Evolutionary conservation across 2,329 filamentous ascomycete genomes (phyloP).

Genomic region (Xylariaceae sp.): DNA sequence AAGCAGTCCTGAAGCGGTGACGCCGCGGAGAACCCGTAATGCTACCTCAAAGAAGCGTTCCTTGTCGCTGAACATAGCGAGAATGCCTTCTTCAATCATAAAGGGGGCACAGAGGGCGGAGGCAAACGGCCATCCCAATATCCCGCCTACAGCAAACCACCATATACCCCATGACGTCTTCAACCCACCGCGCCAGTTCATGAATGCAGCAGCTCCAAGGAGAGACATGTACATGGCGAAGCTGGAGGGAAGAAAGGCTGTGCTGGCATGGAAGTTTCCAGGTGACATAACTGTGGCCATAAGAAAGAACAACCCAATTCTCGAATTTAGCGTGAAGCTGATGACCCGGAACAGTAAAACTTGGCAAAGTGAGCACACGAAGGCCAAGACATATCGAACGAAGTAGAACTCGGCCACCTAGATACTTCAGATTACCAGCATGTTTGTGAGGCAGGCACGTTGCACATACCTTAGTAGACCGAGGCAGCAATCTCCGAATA

Average conservation of each 20-base stretch:
- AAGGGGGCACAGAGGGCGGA: constrained; percentile 78
- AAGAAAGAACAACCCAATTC: constrained; percentile 82
- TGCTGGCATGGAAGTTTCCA: constrained; percentile 89
- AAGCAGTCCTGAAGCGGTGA: constrained; percentile 61
- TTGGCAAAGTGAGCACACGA: constrained; percentile 76
- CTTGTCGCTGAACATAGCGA: constrained; percentile 48
- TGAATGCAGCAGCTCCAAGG: constrained; percentile 81
- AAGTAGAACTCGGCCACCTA: constrained; percentile 78
- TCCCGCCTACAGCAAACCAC: constrained; percentile 82
- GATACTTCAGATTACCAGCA: constrained; percentile 1
- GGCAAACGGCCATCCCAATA: constrained; percentile 93
- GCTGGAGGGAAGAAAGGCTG: constrained; percentile 84
- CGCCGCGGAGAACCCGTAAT: constrained; percentile 62
- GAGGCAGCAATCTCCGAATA: constrained; percentile 59
- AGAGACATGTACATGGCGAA: constrained; percentile 96
- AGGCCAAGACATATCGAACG: constrained; percentile 69
- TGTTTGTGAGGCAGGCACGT: neutral
- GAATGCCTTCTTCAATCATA: constrained; percentile 68
- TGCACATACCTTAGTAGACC: constrained; percentile 49
- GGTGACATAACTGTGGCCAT: constrained; percentile 73
- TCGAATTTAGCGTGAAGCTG: constrained; percentile 70
- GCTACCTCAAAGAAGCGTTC: constrained; percentile 58
- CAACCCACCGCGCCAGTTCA: constrained; percentile 79
- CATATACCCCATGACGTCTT: constrained; percentile 80
- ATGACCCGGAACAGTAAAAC: constrained; percentile 76